Evolutionary conservation across 139 green algal genomes (phyloP).

Genomic region (Chlorella sp.): DNA sequence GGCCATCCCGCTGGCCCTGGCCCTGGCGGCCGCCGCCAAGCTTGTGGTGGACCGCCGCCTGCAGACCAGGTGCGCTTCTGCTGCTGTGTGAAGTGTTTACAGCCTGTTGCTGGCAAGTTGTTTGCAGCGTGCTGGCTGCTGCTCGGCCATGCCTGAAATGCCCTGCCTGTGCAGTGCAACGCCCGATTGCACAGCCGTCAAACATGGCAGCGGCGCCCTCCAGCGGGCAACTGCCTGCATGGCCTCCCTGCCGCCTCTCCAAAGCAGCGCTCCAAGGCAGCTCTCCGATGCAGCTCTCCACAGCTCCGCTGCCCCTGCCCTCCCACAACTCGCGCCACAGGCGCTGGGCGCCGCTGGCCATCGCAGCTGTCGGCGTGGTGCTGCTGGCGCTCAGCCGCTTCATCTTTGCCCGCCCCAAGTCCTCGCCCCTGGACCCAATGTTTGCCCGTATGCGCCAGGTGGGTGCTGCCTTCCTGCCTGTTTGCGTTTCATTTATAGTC

Average conservation of each 20-base stretch:
- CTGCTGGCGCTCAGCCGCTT: constrained; percentile 32
- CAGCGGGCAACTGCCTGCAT: too few relatives aligned
- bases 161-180: too few relatives aligned
- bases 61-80: constrained; percentile 22
- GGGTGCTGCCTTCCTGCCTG: neutral
- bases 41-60: constrained; percentile 28
- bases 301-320: too few relatives aligned
- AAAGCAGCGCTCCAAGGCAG: too few relatives aligned
- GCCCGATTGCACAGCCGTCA: too few relatives aligned
- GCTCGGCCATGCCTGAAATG: too few relatives aligned
- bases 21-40: constrained; percentile 36
- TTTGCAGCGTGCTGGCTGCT: too few relatives aligned
- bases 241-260: too few relatives aligned
- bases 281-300: too few relatives aligned
- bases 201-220: too few relatives aligned
- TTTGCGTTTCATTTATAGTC: neutral
- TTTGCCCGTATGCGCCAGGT: neutral
- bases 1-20: constrained; percentile 27
- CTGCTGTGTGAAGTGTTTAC: neutral
- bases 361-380: constrained; percentile 7
- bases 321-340: neutral
- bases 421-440: constrained; percentile 33
- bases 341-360: constrained; percentile 16
- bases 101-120: too few relatives aligned
- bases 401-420: constrained; percentile 26